Evolutionary conservation across 192 early-diverging fungal species (phyloP), one percentile per base, ranked within the genome.

Genomic region (Gigaspora rosea): DNA sequence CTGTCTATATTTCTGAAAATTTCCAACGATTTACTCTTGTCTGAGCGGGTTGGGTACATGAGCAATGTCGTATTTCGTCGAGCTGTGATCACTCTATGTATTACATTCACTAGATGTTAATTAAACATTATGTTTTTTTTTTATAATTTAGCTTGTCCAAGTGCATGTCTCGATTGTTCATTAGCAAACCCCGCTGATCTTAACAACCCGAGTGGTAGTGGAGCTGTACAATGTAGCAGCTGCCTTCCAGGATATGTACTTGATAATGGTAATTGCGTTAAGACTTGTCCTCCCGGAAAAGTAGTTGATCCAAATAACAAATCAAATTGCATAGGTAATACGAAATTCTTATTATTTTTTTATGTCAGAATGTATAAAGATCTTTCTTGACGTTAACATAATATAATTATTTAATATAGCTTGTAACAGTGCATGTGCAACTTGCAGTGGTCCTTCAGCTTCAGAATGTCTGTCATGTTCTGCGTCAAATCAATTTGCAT

Each of bases 161-260:
- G 61, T 35, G 27, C 16, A 15, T 75, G 73, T 49, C 0, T 15
- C 9, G 73, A 50, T 64, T 75, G 73, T 5, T 62, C 20, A 16
- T 15, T 63, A 16, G 46, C 46, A 16, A 35, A 3, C 15, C 63
- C 32, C 15, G 48, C 0, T 33, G 10, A 0, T 18, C 0, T 9
- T 8, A 75, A 20, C 47, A 7, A 16, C 8, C 41, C 3, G 7
- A 22, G 8, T 15, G 61, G n/a, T 32, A 32, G 13, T 0, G 27
- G 27, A 27, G 27, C 27, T 27, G 0, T 61, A 8, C 22, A 33
- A 48, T 76, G 75, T 46, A 35, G 50, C 20, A 27, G 54, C 51
- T 76, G 75, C 33, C 65, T 56, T 11, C 61, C 75, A 6, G 75
- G 75, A 3, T 57, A 8, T 67, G 46, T 66, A 2, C 63, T 76